A percentile compares a stretch with the other conserved stretches of the same genome.
phyloP scores from a whole-genome alignment of 2,329 filamentous ascomycete species.

The Leptographium wingfieldii region DNA sequence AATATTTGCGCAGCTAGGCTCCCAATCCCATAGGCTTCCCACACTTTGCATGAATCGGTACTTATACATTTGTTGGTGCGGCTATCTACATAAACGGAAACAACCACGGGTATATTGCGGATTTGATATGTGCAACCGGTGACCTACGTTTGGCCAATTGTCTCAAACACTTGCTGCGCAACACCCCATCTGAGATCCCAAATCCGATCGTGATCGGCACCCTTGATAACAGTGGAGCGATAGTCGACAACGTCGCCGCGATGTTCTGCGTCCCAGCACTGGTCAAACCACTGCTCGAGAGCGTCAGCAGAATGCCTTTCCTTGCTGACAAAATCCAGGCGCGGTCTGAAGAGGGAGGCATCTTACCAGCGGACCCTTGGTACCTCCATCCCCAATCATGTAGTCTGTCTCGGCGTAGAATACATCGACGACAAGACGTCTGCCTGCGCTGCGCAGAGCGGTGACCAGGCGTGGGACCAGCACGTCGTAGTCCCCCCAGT shows the following conservation, averaged over 20 bases:
- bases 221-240: conserved; percentile 12
- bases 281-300: conserved; percentile 16
- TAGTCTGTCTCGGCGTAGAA: conserved; percentile 19
- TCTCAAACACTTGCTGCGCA: conserved; percentile 11
- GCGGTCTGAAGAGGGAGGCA: background rate
- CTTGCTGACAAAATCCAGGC: background rate
- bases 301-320: background rate
- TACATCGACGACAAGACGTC: conserved; percentile 14
- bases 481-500: conserved; percentile 20
- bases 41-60: too few relatives aligned
- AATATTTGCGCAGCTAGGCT: too few relatives aligned
- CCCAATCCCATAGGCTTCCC: too few relatives aligned
- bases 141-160: background rate
- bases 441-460: conserved; percentile 8
- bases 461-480: conserved; percentile 16
- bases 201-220: conserved; percentile 17
- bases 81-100: too few relatives aligned
- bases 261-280: conserved; percentile 14
- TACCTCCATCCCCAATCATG: conserved; percentile 16
- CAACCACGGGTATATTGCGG: too few relatives aligned
- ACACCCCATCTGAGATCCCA: conserved; percentile 14
- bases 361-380: conserved; percentile 9
- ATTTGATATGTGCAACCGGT: too few relatives aligned
- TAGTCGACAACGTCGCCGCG: conserved; percentile 13
- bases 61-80: too few relatives aligned